Percentiles rank a stretch among this genome's conserved stretches.
Evolutionary conservation across 345 rosid species (phyloP).

Genomic region (Heritiera littoralis): DNA sequence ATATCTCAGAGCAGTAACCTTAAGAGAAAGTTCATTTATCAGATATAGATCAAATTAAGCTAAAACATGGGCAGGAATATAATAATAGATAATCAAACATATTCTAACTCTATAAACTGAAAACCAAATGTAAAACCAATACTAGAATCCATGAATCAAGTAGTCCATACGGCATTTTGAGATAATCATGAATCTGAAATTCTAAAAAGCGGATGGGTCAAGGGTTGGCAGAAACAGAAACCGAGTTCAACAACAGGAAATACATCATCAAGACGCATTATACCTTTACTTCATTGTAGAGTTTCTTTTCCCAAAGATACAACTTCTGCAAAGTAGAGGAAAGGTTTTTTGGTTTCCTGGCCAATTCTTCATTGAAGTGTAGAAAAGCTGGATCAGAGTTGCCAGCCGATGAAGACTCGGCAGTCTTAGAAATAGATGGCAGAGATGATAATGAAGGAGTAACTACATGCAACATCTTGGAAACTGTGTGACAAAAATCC

Average conservation of each 20-base stretch:
- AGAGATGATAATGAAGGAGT: conserved; percentile 54
- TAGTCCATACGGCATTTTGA: neutral
- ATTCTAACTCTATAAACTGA: neutral
- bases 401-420: conserved; percentile 42
- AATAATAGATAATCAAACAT: neutral
- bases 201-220: neutral
- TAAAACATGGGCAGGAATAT: neutral
- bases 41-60: neutral
- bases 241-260: neutral
- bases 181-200: neutral
- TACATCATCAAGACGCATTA: neutral
- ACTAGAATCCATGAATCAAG: neutral
- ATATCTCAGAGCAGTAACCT: conserved; percentile 4
- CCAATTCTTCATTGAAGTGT: conserved; percentile 72
- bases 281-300: conserved; percentile 91
- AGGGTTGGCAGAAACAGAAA: neutral
- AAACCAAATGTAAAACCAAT: neutral
- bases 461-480: conserved; percentile 67
- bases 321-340: conserved; percentile 88
- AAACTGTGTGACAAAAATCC: conserved; percentile 42
- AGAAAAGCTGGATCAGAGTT: conserved; percentile 40
- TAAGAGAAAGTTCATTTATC: neutral
- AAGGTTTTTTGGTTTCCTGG: conserved; percentile 66
- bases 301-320: conserved; percentile 94
- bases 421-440: conserved; percentile 55